Conservation (phyloP, 2,329 filamentous ascomycete species). For the Trichoderma atrobrunneum region DNA sequence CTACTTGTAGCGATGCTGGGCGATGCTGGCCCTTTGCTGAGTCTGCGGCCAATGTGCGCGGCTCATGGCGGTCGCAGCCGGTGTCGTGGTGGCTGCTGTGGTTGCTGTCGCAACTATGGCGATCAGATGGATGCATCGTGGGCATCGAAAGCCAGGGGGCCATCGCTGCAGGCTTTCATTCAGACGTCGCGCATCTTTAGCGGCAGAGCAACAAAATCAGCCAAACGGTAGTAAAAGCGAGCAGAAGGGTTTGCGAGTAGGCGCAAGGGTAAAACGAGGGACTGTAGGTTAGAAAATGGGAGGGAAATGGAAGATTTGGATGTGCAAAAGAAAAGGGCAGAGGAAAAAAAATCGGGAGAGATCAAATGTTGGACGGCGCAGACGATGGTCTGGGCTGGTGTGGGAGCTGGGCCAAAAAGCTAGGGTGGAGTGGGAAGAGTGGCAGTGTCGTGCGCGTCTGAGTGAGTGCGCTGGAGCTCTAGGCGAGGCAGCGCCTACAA, state of each 20-base stretch:
- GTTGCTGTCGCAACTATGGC: constrained; percentile 3
- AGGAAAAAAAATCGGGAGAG: constrained; percentile 5
- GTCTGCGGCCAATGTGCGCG: not conserved
- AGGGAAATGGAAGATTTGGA: not conserved
- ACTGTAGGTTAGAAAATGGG: constrained; percentile 8
- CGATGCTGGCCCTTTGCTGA: not conserved
- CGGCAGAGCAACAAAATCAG: not conserved
- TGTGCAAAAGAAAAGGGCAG: not conserved
- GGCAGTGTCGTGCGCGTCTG: not conserved
- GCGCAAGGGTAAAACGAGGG: constrained; percentile 11
- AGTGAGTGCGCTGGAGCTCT: not conserved
- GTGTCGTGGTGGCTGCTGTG: not conserved
- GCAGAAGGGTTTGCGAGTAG: not conserved
- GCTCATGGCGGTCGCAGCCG: constrained; percentile 9
- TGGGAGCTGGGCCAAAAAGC: not conserved
- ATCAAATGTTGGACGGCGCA: constrained; percentile 8
- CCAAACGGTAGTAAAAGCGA: not conserved
- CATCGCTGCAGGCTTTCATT: constrained; percentile 22
- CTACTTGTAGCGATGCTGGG: not conserved
- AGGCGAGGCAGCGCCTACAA: not conserved
- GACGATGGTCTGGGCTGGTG: not conserved
- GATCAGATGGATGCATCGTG: constrained; percentile 21
- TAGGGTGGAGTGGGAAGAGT: constrained; percentile 17
- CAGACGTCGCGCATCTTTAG: constrained; percentile 27
- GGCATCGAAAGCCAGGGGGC: constrained; percentile 20